A percentile compares a stretch with the other conserved stretches of the same genome.
Evolutionary conservation across 768 basidiomycete species (phyloP).

Genomic region (Psilocybe tampanensis): DNA sequence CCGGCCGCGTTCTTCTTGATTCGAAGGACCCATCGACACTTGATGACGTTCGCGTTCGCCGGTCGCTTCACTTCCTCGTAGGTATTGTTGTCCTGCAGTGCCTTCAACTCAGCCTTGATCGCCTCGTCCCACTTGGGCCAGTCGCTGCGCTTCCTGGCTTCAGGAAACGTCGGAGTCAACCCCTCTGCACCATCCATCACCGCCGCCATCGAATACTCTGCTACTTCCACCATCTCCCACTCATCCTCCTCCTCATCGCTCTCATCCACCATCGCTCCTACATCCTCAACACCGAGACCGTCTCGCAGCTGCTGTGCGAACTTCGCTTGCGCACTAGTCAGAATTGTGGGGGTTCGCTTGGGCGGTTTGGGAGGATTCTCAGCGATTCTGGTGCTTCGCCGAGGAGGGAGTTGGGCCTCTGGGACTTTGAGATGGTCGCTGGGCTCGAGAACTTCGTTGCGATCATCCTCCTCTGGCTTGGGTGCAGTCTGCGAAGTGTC

Average conservation of each 20-base stretch:
- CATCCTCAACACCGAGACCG: too few relatives aligned
- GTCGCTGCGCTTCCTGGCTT: slow-evolving; percentile 23
- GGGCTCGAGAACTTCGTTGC: too few relatives aligned
- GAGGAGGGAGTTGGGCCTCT: too few relatives aligned
- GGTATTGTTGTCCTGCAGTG: slow-evolving; percentile 21
- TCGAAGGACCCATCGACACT: slow-evolving; percentile 36
- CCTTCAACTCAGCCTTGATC: slow-evolving; percentile 9
- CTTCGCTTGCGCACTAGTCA: too few relatives aligned
- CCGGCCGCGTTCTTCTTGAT: slow-evolving; percentile 36
- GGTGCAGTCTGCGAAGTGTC: too few relatives aligned
- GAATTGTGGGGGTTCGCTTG: too few relatives aligned
- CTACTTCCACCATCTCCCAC: slow-evolving; percentile 6
- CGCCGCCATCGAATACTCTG: slow-evolving; percentile 22
- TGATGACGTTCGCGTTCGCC: not conserved
- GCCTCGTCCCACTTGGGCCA: slow-evolving; percentile 22
- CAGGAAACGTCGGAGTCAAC: slow-evolving; percentile 20
- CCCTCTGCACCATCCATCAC: slow-evolving; percentile 19
- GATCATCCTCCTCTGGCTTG: too few relatives aligned
- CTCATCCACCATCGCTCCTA: not conserved
- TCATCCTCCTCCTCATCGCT: too few relatives aligned
- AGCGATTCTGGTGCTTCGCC: too few relatives aligned
- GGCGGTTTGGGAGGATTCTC: too few relatives aligned
- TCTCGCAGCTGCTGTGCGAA: too few relatives aligned
- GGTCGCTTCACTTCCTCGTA: slow-evolving; percentile 24
- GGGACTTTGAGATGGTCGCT: too few relatives aligned